These are phyloP conservation scores for Exophiala viscosa DNA, from an alignment of 2,329 filamentous ascomycete genomes.

Conservation along the genomic window DNA sequence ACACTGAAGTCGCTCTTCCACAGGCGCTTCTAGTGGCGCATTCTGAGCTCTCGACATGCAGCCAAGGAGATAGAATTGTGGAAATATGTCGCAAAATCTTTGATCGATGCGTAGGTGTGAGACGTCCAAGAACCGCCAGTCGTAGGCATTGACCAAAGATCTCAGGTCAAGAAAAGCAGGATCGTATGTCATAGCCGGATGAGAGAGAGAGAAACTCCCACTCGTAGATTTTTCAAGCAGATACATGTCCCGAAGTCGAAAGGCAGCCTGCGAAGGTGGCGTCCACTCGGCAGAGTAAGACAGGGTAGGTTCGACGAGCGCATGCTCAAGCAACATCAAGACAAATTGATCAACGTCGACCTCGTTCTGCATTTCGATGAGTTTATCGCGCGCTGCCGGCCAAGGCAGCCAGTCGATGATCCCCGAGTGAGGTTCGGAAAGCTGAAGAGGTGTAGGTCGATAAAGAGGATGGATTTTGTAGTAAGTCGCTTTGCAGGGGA, in stretches of 20 bases:
- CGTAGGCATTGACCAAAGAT: conserved; percentile 5
- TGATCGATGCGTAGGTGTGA: conserved; percentile 43
- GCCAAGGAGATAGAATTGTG: conserved; percentile 38
- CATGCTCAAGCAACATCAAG: conserved; percentile 4
- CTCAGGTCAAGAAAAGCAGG: conserved; percentile 2
- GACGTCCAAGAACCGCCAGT: conserved; percentile 10
- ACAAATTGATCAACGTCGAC: conserved; percentile 8
- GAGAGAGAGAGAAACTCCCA: not conserved
- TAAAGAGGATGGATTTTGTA: conserved; percentile 6
- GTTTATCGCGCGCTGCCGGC: conserved; percentile 11
- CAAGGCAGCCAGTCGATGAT: conserved; percentile 20
- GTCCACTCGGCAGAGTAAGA: not conserved
- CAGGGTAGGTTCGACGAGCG: conserved; percentile 5
- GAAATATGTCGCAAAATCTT: conserved; percentile 73
- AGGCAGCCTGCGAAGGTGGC: not conserved
- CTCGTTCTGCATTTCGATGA: conserved; percentile 8
- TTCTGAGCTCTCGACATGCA: not conserved
- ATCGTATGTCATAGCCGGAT: not conserved
- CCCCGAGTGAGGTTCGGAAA: conserved; percentile 8
- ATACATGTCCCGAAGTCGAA: conserved; percentile 16
- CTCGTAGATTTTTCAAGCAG: conserved; percentile 6
- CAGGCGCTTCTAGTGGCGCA: not conserved
- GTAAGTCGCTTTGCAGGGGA: conserved; percentile 10
- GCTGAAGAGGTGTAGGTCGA: conserved; percentile 8
- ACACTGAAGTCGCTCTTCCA: not conserved